Base-by-base conservation (phyloP, 352 stramenopile genomes). In the Aphanomyces cochlioides region DNA sequence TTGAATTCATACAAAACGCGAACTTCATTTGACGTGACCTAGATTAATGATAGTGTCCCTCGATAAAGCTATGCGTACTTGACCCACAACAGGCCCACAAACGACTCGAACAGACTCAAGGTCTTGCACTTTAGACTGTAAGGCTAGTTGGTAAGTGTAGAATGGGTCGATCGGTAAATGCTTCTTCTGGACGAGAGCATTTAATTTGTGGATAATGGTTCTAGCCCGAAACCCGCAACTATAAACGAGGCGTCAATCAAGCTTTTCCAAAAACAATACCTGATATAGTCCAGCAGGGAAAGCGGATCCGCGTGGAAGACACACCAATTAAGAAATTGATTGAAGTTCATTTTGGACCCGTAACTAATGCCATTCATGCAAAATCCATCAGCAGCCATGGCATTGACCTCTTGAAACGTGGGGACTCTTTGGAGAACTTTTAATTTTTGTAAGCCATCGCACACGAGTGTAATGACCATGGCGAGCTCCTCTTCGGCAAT, bases 401-500 rank as follows among this genome's bases (percentile, higher is more conserved):
- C 75, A 2, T 12, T 56, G 59, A 87, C 58, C 0, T 83, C 81
- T 47, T 93, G 82, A 12, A 78, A 60, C 53, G 89, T 80, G 2
- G 60, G 41, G 21, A 85, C 28, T 17, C 60, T 36, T 3, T 73
- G 69, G 5, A 57, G 40, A 0, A 93, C 17, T 0, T 75, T 72
- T 0, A 91, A 74, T 0, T 80, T 74, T 3, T 58, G 47, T 10
- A 93, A 58, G 0, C 83, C 85, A 10, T 81, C 72, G 41, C 66
- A 80, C 48, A 78, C 87, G 6, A 81, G 72, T 10, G 78, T 79
- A n/a, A 93, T 74, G 3, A 89, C 67, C 57, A 93, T 77, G 34
- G 81, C 83, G 53, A 93, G 74, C 72, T 90, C 83, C 39, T 82
- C 77, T 66, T 89, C 82, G 67, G 84, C 77, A 47, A 90, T 83